Evolutionary conservation across 768 basidiomycete species (phyloP), one percentile per base, ranked within the genome.

Genomic region (Steccherinum ochraceum): DNA sequence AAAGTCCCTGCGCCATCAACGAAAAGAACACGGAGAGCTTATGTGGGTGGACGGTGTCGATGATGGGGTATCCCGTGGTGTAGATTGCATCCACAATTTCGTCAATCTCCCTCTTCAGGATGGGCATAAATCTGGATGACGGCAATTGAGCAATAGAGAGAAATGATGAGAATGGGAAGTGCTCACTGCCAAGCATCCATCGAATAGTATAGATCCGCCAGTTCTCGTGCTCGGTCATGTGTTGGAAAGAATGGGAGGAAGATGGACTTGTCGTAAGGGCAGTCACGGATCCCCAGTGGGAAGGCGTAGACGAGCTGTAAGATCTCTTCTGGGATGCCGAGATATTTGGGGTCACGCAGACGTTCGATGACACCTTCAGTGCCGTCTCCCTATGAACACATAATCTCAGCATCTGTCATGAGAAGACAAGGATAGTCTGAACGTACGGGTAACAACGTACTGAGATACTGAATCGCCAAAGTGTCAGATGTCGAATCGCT

Each of bases 21-120:
- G 74, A 70, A 60, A 80, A 81, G 61, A 82, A 75, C 18, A 79
- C 69, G 16, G 79, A 68, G 26, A 83, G 68, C 25, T 68, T 63
- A 49, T 81, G 76, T 0, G 77, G 67, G 47, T 78, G 73, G 19
- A 77, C 48, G 13, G 45, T 45, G 39, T 73, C 64, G 18, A 73
- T 53, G 58, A 65, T 7, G 64, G 58, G 39, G 60, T 60, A 13
- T 63, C 65, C 16, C 65, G 57, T 19, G 21, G 65, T 67, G 52
- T 78, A 80, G n/a, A 80, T 68, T 12, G 68, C 69, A 16, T 69
- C 61, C 25, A 78, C 40, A 20, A 79, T 66, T 7, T 61, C 64
- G 11, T 71, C 60, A 52, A 79, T 77, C 24, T 79, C 75, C 4
- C 68, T 54, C 4, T 65, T 66, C 3, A 67, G 52, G 30, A 80